Conservation (phyloP, 257 asterid species). For the Jacaranda mimosifolia region DNA sequence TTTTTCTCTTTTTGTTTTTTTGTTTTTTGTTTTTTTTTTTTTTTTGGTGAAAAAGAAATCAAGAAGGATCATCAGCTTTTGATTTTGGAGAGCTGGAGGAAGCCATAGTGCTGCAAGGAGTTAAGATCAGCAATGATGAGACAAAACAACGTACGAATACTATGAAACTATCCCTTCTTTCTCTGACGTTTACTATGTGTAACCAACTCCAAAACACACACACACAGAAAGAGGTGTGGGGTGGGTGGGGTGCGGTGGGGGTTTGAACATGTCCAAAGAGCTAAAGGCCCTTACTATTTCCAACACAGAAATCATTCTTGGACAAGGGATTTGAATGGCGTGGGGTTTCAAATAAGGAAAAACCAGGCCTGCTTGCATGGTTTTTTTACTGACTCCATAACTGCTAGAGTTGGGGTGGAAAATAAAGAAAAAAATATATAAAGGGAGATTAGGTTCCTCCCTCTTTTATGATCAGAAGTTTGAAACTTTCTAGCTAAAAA, state of each 20-base stretch:
- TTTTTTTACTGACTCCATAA: constrained; percentile 72
- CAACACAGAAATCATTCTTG: constrained; percentile 71
- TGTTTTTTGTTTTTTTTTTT: not conserved
- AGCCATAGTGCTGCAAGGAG: constrained; percentile 80
- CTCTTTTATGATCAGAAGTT: constrained; percentile 21
- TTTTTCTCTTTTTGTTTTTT: constrained; percentile 23
- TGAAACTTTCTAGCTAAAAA: constrained; percentile 24
- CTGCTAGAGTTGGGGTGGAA: constrained; percentile 44
- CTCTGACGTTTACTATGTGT: constrained; percentile 59
- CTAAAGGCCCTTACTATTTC: constrained; percentile 51
- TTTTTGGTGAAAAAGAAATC: constrained; percentile 47
- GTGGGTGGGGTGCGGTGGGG: constrained; percentile 14
- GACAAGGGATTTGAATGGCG: constrained; percentile 65
- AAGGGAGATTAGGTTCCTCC: constrained; percentile 47
- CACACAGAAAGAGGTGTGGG: constrained; percentile 21
- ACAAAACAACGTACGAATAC: constrained; percentile 68
- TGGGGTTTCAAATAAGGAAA: constrained; percentile 80
- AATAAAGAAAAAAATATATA: constrained; percentile 13
- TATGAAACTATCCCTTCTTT: constrained; percentile 25
- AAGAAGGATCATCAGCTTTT: constrained; percentile 71
- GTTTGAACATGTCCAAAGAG: constrained; percentile 57
- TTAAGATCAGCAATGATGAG: constrained; percentile 67
- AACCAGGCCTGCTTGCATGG: constrained; percentile 67
- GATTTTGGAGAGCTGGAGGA: constrained; percentile 95
- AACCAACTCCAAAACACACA: constrained; percentile 40